Evolutionary conservation across 331 rosid species (phyloP).

Genomic region (Quercus tomentella): DNA sequence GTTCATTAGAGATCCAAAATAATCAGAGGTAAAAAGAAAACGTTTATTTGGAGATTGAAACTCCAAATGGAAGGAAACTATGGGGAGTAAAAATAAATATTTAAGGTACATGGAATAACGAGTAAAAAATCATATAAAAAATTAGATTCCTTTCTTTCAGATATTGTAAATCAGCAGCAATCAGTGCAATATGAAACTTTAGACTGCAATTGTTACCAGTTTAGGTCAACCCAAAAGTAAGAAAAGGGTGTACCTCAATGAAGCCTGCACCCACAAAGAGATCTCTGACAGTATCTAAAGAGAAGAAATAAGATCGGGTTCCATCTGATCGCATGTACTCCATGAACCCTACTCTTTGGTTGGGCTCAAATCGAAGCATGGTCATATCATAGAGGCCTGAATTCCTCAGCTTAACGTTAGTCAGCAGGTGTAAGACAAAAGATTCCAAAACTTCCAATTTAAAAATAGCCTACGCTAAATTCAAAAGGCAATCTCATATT

Average conservation of each 20-base stretch:
- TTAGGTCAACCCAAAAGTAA: slow-evolving; percentile 9
- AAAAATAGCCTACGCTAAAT: not conserved
- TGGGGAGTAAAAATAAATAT: not conserved
- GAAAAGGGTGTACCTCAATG: slow-evolving; percentile 52
- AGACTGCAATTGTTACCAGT: no score
- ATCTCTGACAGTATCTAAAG: slow-evolving; percentile 59
- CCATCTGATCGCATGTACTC: slow-evolving; percentile 81
- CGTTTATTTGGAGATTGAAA: not conserved
- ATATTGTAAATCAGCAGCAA: not conserved
- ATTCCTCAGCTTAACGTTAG: slow-evolving; percentile 18
- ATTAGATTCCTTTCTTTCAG: not conserved
- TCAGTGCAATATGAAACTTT: not conserved
- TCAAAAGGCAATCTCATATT: not conserved
- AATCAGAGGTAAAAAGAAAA: not conserved
- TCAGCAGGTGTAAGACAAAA: slow-evolving; percentile 16
- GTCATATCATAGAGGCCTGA: slow-evolving; percentile 97
- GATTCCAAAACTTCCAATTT: not conserved
- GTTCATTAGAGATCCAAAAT: slow-evolving; percentile 13
- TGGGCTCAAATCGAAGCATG: slow-evolving; percentile 77
- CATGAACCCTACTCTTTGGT: slow-evolving; percentile 68
- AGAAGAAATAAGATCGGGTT: slow-evolving; percentile 88
- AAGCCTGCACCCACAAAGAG: slow-evolving; percentile 78
- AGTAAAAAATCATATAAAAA: not conserved
- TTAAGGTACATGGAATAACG: not conserved
- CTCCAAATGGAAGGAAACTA: not conserved